Base-by-base conservation (phyloP, 768 basidiomycete species). In the Phanerochaete carnosa region DNA sequence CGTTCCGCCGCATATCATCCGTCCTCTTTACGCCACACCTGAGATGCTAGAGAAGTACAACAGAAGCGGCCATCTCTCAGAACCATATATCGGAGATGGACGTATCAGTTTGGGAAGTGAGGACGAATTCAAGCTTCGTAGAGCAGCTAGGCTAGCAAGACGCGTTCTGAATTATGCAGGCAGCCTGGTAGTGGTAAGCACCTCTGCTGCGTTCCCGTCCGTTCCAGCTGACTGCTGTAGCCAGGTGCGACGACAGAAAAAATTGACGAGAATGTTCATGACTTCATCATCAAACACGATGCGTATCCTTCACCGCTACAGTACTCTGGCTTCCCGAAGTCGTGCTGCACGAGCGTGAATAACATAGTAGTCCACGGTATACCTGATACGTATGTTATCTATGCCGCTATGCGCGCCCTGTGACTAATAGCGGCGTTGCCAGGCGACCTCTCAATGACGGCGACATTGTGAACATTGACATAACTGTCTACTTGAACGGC, bases 341-440 rank as follows among this genome's bases (percentile, higher is more conserved):
- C 90, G 22, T 88, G 89, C 67, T 93, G 91, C 69, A 93, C 91
- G 26, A 94, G 94, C 63, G 79, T 95, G 57, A 97, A 97, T 68
- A 96, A 96, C 65, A 76, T 96, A 33, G 80, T 94, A 50, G 83
- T 81, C 11, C 94, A 97, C 69, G 95, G 94, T 0, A 94, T 97
- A 59, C 95, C 95, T 29, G 93, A 96, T 75, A 83, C 91, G 93
- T 94, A 64, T 43, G 30, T 25, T 51, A 30, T 9, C 56, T 47
- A 12, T 29, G 23, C 26, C 25, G 11, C 19, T 5, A 47, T 28
- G 11, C 26, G 11, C 33, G 19, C n/a, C 12, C 45, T n/a, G 45
- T 32, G 23, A 26, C 26, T 32, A 29, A 52, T 23, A n/a, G 55
- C 58, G 60, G 55, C 15, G 16, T n/a, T 37, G 54, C 30, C 64